Evolutionary conservation across 2,329 filamentous ascomycete species (phyloP).

Genomic region (Calonectria leucothoes): DNA sequence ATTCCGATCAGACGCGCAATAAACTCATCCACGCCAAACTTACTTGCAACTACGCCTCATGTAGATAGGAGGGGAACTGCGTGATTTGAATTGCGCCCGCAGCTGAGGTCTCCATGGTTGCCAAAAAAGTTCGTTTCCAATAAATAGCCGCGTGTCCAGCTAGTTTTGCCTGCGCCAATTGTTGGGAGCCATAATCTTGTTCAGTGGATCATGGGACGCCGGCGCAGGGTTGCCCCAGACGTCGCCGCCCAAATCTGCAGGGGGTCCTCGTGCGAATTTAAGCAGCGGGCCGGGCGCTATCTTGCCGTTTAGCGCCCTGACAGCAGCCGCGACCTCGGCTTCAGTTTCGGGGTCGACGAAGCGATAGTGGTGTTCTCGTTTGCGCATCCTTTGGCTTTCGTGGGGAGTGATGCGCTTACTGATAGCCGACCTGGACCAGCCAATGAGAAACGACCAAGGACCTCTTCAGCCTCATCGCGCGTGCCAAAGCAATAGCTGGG

Average conservation of each 20-base stretch:
- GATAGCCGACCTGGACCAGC: conserved; percentile 55
- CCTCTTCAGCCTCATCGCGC: conserved; percentile 63
- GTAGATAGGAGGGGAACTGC: no score
- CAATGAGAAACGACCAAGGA: conserved; percentile 68
- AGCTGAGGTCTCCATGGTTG: no score
- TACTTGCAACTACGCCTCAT: no score
- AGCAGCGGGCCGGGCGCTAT: neutral
- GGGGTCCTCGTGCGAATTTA: neutral
- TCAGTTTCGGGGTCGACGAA: conserved; percentile 72
- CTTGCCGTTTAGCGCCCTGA: conserved; percentile 44
- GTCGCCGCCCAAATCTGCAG: neutral
- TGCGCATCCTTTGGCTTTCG: conserved; percentile 61
- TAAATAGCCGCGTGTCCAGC: no score
- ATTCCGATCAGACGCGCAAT: no score
- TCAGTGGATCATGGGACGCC: neutral
- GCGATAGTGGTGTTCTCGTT: conserved; percentile 71
- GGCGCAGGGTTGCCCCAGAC: neutral
- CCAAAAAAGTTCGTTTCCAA: no score
- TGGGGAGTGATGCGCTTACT: conserved; percentile 69
- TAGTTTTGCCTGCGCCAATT: neutral
- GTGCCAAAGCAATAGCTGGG: conserved; percentile 80
- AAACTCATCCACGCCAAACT: no score
- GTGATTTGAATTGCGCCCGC: no score
- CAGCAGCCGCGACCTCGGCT: conserved; percentile 65
- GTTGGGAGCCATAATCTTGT: neutral